Base-by-base conservation (phyloP, 495 filamentous ascomycete genomes). In the Talaromyces stipitatus region DNA sequence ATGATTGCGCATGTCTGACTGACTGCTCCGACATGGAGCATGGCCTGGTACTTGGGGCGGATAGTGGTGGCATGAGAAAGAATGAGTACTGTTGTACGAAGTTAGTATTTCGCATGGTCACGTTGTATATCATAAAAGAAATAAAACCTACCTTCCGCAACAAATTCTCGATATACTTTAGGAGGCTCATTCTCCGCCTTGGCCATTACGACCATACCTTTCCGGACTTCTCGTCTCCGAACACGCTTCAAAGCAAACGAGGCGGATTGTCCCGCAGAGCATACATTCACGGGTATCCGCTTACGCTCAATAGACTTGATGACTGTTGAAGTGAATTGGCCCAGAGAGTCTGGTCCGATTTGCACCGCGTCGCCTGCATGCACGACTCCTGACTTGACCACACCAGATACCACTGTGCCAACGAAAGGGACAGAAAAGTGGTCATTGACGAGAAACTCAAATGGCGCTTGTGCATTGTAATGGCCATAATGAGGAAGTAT, bases 381-480 rank as follows among this genome's bases (percentile, higher is more conserved):
- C 27, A 97, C 85, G 24, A 96, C 86, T 30, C 84, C 78, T 27
- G 73, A 71, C 67, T 96, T 96, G 54, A 97, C 87, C 38, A 98
- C 91, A 0, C 94, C 94, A 27, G 90, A 91, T 8, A 98, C 91
- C 1, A 98, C 94, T 0, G 94, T 98, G 22, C 94, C 94, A 8
- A 96, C 91, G 65, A 97, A 95, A 4, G 94, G 94, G 8, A 98
- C 94, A n/a, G 91, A 96, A 76, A 97, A 98, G 7, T 89, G 97
- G 71, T 98, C 94, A 66, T 97, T 98, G 66, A 98, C 82, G 57
- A 96, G 85, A 63, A 96, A 96, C 64, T 98, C 94, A 68, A 98
- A 96, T 0, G 92, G 83, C 0, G 87, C 91, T 36, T 90, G 82
- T 5, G 85, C 76, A 64, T 97, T 85, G 67, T 97, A 98, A 52